Evolutionary conservation across 2,329 filamentous ascomycete genomes (phyloP).

Genomic region (Lojkania enalia): DNA sequence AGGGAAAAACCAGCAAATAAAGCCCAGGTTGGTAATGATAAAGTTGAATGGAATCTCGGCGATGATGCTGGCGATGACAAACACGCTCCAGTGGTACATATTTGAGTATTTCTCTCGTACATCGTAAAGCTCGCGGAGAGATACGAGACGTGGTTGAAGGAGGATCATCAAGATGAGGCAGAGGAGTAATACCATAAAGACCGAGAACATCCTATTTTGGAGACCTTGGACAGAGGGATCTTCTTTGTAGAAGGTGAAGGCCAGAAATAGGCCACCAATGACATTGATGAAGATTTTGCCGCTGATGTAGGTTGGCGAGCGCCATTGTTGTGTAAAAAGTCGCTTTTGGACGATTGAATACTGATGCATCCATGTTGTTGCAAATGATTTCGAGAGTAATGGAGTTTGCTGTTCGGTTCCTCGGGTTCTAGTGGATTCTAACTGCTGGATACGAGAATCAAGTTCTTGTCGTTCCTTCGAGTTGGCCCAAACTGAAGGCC

Average conservation of each 20-base stretch:
- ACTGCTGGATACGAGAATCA: conserved; percentile 39
- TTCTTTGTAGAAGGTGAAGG: conserved; percentile 33
- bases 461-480: too few species aligned
- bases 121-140: conserved; percentile 55
- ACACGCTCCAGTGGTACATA: conserved; percentile 73
- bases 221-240: conserved; percentile 40
- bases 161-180: conserved; percentile 47
- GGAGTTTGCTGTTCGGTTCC: conserved; percentile 45
- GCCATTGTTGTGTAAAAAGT: conserved; percentile 29
- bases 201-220: conserved; percentile 50
- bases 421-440: conserved; percentile 40
- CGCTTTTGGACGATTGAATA: conserved; percentile 25
- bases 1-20: conserved; percentile 67
- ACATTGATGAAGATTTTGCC: conserved; percentile 32
- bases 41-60: conserved; percentile 70
- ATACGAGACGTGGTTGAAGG: conserved; percentile 51
- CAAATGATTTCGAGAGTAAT: conserved; percentile 36
- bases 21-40: conserved; percentile 64
- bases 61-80: conserved; percentile 69
- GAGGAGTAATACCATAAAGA: conserved; percentile 55
- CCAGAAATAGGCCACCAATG: conserved; percentile 28
- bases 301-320: conserved; percentile 31
- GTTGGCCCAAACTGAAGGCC: too few species aligned
- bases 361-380: conserved; percentile 31
- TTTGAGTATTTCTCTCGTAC: conserved; percentile 65